These are phyloP conservation scores for Triticum dicoccoides DNA, from an alignment of 176 grass and related monocot species.

Conservation along the genomic window DNA sequence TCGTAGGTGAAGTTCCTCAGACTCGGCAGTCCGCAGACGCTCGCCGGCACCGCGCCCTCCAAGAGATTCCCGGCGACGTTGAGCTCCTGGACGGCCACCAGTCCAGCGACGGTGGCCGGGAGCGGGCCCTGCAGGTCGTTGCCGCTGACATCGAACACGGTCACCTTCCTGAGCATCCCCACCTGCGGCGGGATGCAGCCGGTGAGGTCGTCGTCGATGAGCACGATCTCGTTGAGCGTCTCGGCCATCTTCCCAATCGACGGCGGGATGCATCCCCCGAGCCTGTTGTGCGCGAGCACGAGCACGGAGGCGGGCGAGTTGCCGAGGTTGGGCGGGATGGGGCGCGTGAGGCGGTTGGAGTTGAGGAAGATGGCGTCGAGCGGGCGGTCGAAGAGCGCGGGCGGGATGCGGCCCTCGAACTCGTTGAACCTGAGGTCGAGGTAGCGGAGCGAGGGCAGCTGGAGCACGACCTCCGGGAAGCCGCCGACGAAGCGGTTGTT, in stretches of 20 bases:
- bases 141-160: conserved; percentile 40
- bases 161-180: conserved; percentile 1
- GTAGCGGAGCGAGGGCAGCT: conserved; percentile 31
- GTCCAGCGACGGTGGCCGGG: neutral
- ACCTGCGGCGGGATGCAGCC: conserved; percentile 43
- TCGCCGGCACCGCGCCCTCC: conserved; percentile 11
- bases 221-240: conserved; percentile 51
- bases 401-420: conserved; percentile 40
- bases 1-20: conserved; percentile 56
- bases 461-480: conserved; percentile 35
- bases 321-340: conserved; percentile 40
- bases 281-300: conserved; percentile 50
- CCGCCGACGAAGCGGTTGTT: conserved; percentile 55
- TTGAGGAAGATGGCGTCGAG: conserved; percentile 99
- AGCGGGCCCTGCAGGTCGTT: conserved; percentile 44
- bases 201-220: conserved; percentile 44
- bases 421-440: conserved; percentile 67
- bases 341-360: conserved; percentile 34
- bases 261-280: conserved; percentile 28
- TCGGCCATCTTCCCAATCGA: conserved; percentile 26
- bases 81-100: conserved; percentile 22
- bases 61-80: conserved; percentile 36
- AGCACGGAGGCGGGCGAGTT: conserved; percentile 39
- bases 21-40: conserved; percentile 12
- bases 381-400: conserved; percentile 58